Conservation (phyloP, 805 yeast species). For the Zygotorulaspora danielsina region DNA sequence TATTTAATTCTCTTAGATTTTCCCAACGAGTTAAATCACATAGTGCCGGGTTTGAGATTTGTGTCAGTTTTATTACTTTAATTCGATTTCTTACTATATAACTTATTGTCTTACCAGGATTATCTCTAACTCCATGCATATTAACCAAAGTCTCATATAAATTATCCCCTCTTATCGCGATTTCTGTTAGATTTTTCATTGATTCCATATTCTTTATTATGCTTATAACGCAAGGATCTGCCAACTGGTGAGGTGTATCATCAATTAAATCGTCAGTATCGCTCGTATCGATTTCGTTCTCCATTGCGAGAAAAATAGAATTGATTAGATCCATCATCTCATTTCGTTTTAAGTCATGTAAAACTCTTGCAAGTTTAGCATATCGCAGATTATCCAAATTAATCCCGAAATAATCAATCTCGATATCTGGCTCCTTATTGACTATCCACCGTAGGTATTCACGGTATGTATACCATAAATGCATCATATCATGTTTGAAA, state of each 20-base stretch:
- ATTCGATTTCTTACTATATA: constrained; percentile 25
- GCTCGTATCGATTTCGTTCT: constrained; percentile 8
- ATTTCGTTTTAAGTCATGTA: constrained; percentile 12
- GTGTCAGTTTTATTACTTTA: constrained; percentile 15
- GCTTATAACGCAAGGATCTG: constrained; percentile 9
- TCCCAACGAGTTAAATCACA: constrained; percentile 33
- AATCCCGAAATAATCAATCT: constrained; percentile 15
- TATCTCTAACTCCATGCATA: constrained; percentile 31
- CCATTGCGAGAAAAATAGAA: constrained; percentile 15
- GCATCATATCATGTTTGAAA: constrained; percentile 25
- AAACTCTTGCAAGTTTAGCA: constrained; percentile 5
- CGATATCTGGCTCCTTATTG: constrained; percentile 9
- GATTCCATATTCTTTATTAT: constrained; percentile 18
- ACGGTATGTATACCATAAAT: constrained; percentile 27
- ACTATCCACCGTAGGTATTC: constrained; percentile 27
- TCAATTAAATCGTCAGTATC: constrained; percentile 4
- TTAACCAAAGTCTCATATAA: constrained; percentile 28
- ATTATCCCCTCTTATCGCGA: constrained; percentile 20
- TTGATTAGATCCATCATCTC: constrained; percentile 11
- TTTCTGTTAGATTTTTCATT: constrained; percentile 21
- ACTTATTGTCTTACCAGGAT: constrained; percentile 29
- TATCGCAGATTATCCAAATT: constrained; percentile 17
- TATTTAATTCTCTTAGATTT: constrained; percentile 18
- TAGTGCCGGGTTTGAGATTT: constrained; percentile 15
- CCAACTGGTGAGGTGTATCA: constrained; percentile 8